Base-by-base conservation (phyloP, 805 yeast species). In the Jamesozyma gamospora region DNA sequence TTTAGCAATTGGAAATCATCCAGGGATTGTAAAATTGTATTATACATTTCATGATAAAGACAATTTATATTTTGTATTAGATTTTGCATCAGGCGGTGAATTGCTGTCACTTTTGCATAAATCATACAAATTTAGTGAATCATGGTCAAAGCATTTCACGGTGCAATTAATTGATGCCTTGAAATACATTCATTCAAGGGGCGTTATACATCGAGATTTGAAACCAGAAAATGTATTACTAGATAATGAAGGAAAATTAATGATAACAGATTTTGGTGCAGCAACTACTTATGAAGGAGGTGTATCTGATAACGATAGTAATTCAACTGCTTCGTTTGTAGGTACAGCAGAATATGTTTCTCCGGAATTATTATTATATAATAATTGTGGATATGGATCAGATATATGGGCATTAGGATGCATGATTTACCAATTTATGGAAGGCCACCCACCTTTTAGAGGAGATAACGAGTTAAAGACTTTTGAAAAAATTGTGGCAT, bases 181-280 rank as follows among this genome's bases (percentile, higher is more conserved):
- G 16, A 77, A 74, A 43, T 92, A 81, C 63, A 87, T 90, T 66
- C 97, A 92, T 57, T 74, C 75, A 41, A 81, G 77, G 49, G 96
- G 95, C 1, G 84, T 90, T 10, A 82, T 92, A 15, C 98, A 90
- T 58, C 70, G 98, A 45, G 98, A 92, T 62, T 65, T 92, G 52
- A 90, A 90, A 60, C 98, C 98, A 0, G 98, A 90, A 53, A 90
- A 90, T 56, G 82, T 90, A 36, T 60, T 90, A 49, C 72, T 92
- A 35, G 90, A 83, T 53, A 77, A 77, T 44, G 92, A 85, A 41
- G 85, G 88, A 74, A 79, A 84, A 52, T 64, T 92, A 43, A 86
- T 88, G 73, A 79, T 92, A 41, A 92, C 97, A 2, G 98, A 92
- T 63, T 92, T 92, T 61, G 98, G 98, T 10, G 95, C 97, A n/a